A percentile compares a stretch with the other conserved stretches of the same genome.
Conservation (phyloP, 1,139 yeast species). For the Lodderomyces pseudojiufengensis region DNA sequence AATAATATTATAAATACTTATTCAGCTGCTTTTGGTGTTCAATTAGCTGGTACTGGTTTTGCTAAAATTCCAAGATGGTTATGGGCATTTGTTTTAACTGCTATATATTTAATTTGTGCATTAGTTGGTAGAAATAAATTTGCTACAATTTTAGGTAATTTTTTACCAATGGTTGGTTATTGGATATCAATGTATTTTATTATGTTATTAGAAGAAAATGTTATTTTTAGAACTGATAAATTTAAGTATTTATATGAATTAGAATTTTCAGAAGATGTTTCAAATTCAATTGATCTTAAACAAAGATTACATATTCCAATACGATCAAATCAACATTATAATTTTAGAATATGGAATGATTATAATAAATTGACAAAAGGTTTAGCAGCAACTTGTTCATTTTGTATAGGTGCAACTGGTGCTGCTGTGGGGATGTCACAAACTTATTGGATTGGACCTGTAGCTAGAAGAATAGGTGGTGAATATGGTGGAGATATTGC, state of each 20-base stretch:
- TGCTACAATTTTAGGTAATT: constrained; percentile 75
- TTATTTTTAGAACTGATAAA: constrained; percentile 59
- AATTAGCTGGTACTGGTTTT: constrained; percentile 59
- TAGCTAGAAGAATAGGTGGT: constrained; percentile 57
- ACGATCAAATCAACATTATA: constrained; percentile 40
- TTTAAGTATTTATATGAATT: constrained; percentile 48
- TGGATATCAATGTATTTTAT: constrained; percentile 86
- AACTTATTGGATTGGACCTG: constrained; percentile 70
- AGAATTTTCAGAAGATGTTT: constrained; percentile 37
- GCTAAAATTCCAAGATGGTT: constrained; percentile 76
- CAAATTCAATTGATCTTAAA: not conserved
- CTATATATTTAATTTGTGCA: constrained; percentile 64
- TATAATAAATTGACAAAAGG: constrained; percentile 55
- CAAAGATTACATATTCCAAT: constrained; percentile 5
- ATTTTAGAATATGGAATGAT: constrained; percentile 68
- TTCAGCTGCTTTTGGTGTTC: constrained; percentile 79
- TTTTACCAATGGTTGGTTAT: constrained; percentile 91
- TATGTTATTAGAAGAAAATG: constrained; percentile 68
- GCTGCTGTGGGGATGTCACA: constrained; percentile 84
- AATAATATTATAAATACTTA: constrained; percentile 76
- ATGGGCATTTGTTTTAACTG: constrained; percentile 66
- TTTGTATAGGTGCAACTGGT: constrained; percentile 64
- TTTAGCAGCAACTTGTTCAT: constrained; percentile 58
- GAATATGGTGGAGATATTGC: constrained; percentile 73
- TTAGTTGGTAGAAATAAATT: constrained; percentile 75